These are phyloP conservation scores for Calonectria leucothoes DNA, from an alignment of 2,329 filamentous ascomycete species.

Conservation along the genomic window DNA sequence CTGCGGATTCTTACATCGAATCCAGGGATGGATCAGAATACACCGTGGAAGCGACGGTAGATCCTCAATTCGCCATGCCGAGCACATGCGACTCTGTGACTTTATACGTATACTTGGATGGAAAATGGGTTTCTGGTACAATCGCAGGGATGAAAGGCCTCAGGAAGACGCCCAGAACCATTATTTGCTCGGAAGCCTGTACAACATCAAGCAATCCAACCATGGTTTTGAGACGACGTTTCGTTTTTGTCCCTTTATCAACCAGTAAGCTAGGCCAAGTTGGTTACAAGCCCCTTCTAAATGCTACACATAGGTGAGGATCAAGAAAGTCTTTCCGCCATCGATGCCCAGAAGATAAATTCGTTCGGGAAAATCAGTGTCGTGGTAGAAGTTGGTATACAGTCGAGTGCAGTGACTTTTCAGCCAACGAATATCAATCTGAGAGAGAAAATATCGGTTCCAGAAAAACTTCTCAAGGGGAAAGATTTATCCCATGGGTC, in stretches of 20 bases:
- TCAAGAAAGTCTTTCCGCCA: background rate
- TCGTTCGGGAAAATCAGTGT: slow-evolving; percentile 31
- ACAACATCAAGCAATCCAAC: background rate
- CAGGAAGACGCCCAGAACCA: background rate
- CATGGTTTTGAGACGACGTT: background rate
- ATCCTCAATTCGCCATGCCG: background rate
- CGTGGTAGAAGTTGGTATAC: rapidly evolving
- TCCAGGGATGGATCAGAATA: slow-evolving; percentile 33
- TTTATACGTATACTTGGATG: slow-evolving; percentile 24
- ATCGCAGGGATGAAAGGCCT: too few species aligned
- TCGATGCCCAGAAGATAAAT: background rate
- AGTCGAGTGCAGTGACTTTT: background rate
- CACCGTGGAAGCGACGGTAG: slow-evolving; percentile 14
- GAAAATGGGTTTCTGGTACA: background rate
- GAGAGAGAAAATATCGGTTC: background rate
- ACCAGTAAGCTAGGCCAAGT: slow-evolving; percentile 1
- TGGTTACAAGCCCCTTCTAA: background rate
- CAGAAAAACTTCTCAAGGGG: slow-evolving; percentile 43
- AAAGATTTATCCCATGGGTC: slow-evolving; percentile 39
- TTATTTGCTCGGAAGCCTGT: background rate
- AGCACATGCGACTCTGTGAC: rapidly evolving
- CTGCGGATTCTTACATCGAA: slow-evolving; percentile 38
- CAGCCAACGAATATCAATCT: background rate
- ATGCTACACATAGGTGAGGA: background rate
- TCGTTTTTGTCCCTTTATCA: slow-evolving; percentile 30